Conservation (phyloP, 495 filamentous ascomycete genomes). For the Clavariopsis aquatica region DNA sequence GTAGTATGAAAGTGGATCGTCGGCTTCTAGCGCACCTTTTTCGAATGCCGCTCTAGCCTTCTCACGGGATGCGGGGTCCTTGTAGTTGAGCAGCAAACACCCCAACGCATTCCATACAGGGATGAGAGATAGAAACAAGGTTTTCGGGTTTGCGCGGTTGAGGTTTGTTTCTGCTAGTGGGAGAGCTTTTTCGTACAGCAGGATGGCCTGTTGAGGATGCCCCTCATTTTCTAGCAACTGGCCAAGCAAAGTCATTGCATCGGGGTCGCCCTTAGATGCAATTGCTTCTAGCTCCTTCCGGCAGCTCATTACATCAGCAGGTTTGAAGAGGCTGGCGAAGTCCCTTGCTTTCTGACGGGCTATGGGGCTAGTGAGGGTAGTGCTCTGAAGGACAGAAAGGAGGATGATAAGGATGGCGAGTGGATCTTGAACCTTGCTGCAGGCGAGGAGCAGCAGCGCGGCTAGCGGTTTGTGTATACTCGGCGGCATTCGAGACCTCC, state of each 20-base stretch:
- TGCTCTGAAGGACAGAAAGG: not conserved
- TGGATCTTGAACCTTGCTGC: slow-evolving; percentile 2
- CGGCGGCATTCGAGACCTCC: not conserved
- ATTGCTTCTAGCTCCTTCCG: slow-evolving; percentile 9
- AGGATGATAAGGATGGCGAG: slow-evolving; percentile 14
- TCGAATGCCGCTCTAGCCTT: slow-evolving; percentile 19
- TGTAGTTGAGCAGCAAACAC: not conserved
- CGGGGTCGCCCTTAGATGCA: slow-evolving; percentile 13
- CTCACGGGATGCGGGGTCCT: slow-evolving; percentile 5
- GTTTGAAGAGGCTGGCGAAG: not conserved
- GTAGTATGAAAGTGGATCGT: slow-evolving; percentile 35
- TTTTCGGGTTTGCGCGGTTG: not conserved
- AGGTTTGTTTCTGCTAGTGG: not conserved
- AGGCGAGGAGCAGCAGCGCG: not conserved
- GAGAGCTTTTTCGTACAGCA: slow-evolving; percentile 23
- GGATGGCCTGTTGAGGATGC: slow-evolving; percentile 1
- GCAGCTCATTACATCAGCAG: not conserved
- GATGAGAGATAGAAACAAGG: not conserved
- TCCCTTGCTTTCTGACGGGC: not conserved
- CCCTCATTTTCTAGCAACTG: slow-evolving; percentile 22
- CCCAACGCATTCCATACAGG: slow-evolving; percentile 15
- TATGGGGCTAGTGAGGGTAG: not conserved
- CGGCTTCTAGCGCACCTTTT: slow-evolving; percentile 24
- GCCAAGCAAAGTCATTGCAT: slow-evolving; percentile 28
- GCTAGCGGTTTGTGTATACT: slow-evolving; percentile 11